A percentile compares a stretch with the other conserved stretches of the same genome.
Conservation (phyloP, 2,329 filamentous ascomycete genomes). For the Tolypocladium capitatum region DNA sequence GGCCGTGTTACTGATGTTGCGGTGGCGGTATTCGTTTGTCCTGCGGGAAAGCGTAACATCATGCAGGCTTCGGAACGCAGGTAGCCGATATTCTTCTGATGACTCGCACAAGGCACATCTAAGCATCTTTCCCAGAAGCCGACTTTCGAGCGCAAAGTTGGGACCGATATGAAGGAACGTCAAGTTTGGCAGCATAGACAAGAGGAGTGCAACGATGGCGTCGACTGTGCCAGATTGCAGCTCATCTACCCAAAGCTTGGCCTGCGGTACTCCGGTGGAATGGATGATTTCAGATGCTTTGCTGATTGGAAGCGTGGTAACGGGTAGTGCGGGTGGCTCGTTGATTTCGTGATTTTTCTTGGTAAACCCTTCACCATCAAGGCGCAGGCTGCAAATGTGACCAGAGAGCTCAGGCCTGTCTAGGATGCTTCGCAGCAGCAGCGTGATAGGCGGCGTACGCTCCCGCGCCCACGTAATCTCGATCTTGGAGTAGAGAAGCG, state of each 20-base stretch:
- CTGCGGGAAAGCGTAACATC: not conserved
- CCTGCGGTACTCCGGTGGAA: not conserved
- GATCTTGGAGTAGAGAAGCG: not conserved
- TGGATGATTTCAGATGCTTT: not conserved
- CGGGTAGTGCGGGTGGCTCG: not conserved
- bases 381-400: not conserved
- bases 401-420: not conserved
- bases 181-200: conserved; percentile 1
- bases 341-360: not conserved
- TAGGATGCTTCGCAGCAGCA: conserved; percentile 1
- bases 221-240: conserved; percentile 1
- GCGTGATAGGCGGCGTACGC: not conserved
- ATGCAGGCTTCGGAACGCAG: not conserved
- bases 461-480: not conserved
- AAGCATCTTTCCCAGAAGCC: not conserved
- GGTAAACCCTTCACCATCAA: not conserved
- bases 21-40: not conserved
- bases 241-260: not conserved
- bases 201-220: conserved; percentile 3
- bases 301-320: not conserved
- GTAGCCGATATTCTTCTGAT: not conserved
- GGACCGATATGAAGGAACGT: not conserved
- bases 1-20: conserved; percentile 1
- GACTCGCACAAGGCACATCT: conserved; percentile 1
- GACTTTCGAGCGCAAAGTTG: not conserved